A percentile compares a stretch with the other conserved stretches of the same genome.
Evolutionary conservation across 345 rosid genomes (phyloP).

Genomic region (Brassica rapa): DNA sequence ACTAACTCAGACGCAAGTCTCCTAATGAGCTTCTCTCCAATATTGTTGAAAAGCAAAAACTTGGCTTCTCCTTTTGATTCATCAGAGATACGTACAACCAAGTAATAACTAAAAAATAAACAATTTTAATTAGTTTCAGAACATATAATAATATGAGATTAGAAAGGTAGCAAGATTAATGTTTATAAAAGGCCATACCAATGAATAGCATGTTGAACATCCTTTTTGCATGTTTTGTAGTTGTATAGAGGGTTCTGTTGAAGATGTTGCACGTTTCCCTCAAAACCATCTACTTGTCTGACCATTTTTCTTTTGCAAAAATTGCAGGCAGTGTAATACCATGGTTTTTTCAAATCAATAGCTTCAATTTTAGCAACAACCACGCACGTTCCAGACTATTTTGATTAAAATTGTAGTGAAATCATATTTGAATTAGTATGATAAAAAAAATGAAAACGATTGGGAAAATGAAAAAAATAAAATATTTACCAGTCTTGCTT

Average conservation of each 20-base stretch:
- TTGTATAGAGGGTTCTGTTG: background rate
- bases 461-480: too few relatives aligned
- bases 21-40: background rate
- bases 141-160: background rate
- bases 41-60: background rate
- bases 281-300: background rate
- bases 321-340: background rate
- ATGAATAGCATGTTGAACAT: background rate
- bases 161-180: background rate
- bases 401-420: background rate
- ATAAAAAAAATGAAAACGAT: too few relatives aligned
- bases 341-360: background rate
- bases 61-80: background rate
- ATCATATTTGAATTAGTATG: background rate
- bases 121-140: background rate
- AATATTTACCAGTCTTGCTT: background rate
- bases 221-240: background rate
- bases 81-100: background rate
- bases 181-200: background rate
- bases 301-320: background rate
- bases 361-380: background rate
- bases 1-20: background rate
- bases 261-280: background rate
- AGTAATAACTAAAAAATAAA: background rate
- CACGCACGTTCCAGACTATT: background rate